Evolutionary conservation across 768 basidiomycete genomes (phyloP).

Genomic region (Boletus patriciae): DNA sequence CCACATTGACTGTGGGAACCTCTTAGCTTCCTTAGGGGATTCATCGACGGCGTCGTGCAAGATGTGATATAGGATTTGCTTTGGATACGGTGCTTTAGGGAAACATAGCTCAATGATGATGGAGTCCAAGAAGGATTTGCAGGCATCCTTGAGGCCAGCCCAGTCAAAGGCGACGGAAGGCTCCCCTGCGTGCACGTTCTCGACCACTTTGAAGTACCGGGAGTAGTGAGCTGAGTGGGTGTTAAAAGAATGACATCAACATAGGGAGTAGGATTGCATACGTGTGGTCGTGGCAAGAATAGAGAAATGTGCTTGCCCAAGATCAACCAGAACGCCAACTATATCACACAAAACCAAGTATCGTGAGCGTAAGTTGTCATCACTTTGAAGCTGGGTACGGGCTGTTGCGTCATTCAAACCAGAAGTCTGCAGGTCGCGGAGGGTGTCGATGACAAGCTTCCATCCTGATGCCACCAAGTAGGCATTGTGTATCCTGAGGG

Average conservation of each 20-base stretch:
- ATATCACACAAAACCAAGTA: slow-evolving; percentile 69
- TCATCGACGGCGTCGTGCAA: slow-evolving; percentile 73
- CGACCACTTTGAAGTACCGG: slow-evolving; percentile 60
- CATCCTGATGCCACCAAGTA: slow-evolving; percentile 84
- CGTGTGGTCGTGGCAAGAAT: slow-evolving; percentile 68
- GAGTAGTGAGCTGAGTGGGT: slow-evolving; percentile 59
- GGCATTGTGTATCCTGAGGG: slow-evolving; percentile 70
- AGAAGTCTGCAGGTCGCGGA: slow-evolving; percentile 53
- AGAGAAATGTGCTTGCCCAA: slow-evolving; percentile 65
- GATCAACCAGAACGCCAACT: slow-evolving; percentile 56
- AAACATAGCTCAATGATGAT: slow-evolving; percentile 82
- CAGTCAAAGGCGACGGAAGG: slow-evolving; percentile 66
- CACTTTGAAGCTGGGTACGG: slow-evolving; percentile 52
- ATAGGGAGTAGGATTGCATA: slow-evolving; percentile 37
- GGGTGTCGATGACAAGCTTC: slow-evolving; percentile 63
- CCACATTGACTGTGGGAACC: slow-evolving; percentile 78
- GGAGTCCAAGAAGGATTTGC: slow-evolving; percentile 79
- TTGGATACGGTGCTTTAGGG: slow-evolving; percentile 66
- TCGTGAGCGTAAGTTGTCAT: slow-evolving; percentile 50
- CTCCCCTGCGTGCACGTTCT: slow-evolving; percentile 42
- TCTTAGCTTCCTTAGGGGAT: slow-evolving; percentile 67
- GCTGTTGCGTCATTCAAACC: slow-evolving; percentile 56
- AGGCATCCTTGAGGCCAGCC: slow-evolving; percentile 57
- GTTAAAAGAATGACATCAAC: slow-evolving; percentile 3
- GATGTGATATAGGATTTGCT: slow-evolving; percentile 61